Evolutionary conservation across 345 rosid species (phyloP), one percentile per base, ranked within the genome.

Genomic region (Trapa incisa): DNA sequence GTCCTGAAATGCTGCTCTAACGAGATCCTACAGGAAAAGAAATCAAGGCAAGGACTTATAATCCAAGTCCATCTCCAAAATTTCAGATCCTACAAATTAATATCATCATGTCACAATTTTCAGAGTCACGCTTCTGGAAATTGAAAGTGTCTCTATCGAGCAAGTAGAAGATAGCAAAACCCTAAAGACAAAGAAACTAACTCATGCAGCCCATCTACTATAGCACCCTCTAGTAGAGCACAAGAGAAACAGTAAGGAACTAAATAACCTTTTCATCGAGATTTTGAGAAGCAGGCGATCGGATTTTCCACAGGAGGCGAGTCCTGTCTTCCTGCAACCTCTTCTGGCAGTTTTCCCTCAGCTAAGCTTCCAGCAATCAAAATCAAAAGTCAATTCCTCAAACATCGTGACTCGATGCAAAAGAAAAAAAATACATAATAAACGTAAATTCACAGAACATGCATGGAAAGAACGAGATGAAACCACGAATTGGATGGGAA

Each of bases 221-320:
- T n/a, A 2, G 60, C 33, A 22, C n/a, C 1, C 8, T 9, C 60
- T n/a, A 54, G 60, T 54, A 54, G 33, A 58, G 33, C 15, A 1
- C 36, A 53, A 66, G 37, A 32, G 37, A 22, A 32, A 58, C 7
- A 8, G 29, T 33, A 38, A 47, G 45, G 48, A 37, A 58, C 8
- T 47, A 45, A 11, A 36, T 58, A 37, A 88, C 98, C 97, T 88
- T 74, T 29, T 81, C 67, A 67, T 77, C 36, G 32, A 73, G 71
- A 73, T 80, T 71, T 47, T 82, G 83, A 64, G 78, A 73, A 70
- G 68, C 64, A 39, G 96, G 82, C 65, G 78, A 65, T 53, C 99
- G 88, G 78, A 89, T 72, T 71, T 83, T 87, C 97, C 99, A 94
- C 0, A 91, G 81, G 71, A 94, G 74, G 52, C 89, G 86, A 33